Evolutionary conservation across 2,329 filamentous ascomycete genomes (phyloP).

Genomic region (Ophiocordyceps australis): DNA sequence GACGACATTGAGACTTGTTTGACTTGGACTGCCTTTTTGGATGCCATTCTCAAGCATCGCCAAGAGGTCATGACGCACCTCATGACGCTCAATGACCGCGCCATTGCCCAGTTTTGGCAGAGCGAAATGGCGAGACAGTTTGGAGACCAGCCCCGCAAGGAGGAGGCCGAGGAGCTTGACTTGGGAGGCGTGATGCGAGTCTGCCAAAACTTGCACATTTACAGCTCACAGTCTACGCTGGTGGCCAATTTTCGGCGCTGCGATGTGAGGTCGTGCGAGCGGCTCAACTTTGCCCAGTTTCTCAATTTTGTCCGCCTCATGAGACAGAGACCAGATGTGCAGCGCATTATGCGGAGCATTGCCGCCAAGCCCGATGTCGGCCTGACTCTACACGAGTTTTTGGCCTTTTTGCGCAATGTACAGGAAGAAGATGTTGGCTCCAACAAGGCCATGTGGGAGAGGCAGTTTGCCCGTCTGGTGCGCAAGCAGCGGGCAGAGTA

Average conservation of each 20-base stretch:
- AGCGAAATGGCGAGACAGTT: slow-evolving; percentile 61
- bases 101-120: slow-evolving; percentile 71
- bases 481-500: slow-evolving; percentile 35
- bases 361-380: slow-evolving; percentile 40
- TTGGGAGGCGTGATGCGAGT: slow-evolving; percentile 64
- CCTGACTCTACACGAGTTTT: slow-evolving; percentile 56
- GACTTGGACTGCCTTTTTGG: slow-evolving; percentile 70
- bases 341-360: slow-evolving; percentile 48
- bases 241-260: slow-evolving; percentile 57
- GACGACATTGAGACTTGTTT: slow-evolving; percentile 52
- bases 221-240: slow-evolving; percentile 61
- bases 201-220: slow-evolving; percentile 82
- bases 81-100: slow-evolving; percentile 68
- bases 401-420: slow-evolving; percentile 51
- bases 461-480: slow-evolving; percentile 52
- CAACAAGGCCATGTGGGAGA: slow-evolving; percentile 49
- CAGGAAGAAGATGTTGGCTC: slow-evolving; percentile 62
- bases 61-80: slow-evolving; percentile 83
- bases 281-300: slow-evolving; percentile 66
- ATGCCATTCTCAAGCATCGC: slow-evolving; percentile 68
- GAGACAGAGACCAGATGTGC: slow-evolving; percentile 71
- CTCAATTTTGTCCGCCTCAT: slow-evolving; percentile 66
- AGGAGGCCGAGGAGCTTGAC: slow-evolving; percentile 54
- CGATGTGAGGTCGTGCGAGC: slow-evolving; percentile 43
- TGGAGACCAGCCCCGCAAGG: slow-evolving; percentile 26